These are phyloP conservation scores for Trichophyton rubrum DNA, from an alignment of 2,329 filamentous ascomycete species.

Conservation along the genomic window DNA sequence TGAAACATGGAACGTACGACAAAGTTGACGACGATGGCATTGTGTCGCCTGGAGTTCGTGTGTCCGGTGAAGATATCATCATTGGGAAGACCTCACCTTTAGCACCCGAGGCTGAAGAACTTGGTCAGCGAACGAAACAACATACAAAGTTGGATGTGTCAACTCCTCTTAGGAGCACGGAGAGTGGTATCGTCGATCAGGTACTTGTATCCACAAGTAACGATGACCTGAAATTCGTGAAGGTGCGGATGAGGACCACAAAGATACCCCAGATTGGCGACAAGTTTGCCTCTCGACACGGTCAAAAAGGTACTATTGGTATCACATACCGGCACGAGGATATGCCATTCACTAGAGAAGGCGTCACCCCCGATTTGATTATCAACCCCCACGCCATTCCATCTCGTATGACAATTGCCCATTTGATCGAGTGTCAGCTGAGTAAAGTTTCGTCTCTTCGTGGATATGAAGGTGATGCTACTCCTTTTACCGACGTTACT, in stretches of 20 bases:
- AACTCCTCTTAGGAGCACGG: conserved; percentile 84
- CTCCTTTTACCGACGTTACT: conserved; percentile 94
- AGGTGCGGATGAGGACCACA: conserved; percentile 91
- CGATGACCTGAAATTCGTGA: conserved; percentile 89
- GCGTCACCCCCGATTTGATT: conserved; percentile 86
- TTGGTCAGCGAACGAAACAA: conserved; percentile 77
- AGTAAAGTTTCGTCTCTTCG: conserved; percentile 90
- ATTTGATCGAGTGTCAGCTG: conserved; percentile 97
- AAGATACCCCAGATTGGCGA: conserved; percentile 98
- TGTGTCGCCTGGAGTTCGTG: conserved; percentile 81
- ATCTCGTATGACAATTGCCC: conserved; percentile 99
- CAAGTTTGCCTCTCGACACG: conserved; percentile 98
- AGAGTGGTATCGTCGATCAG: conserved; percentile 91
- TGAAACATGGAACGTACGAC: conserved; percentile 93
- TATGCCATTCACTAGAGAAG: conserved; percentile 93
- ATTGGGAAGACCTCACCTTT: conserved; percentile 97
- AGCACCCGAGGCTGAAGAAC: conserved; percentile 79
- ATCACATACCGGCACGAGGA: conserved; percentile 96
- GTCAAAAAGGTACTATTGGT: conserved; percentile 98
- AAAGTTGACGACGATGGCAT: conserved; percentile 96
- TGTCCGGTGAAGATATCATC: conserved; percentile 96
- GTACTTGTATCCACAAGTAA: conserved; percentile 90
- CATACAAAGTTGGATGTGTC: conserved; percentile 94
- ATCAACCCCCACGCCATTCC: conserved; percentile 99
- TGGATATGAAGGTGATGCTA: conserved; percentile 92